Conservation (phyloP, 225 moss, liverwort and hornwort species). For the Marchantia polymorpha region DNA sequence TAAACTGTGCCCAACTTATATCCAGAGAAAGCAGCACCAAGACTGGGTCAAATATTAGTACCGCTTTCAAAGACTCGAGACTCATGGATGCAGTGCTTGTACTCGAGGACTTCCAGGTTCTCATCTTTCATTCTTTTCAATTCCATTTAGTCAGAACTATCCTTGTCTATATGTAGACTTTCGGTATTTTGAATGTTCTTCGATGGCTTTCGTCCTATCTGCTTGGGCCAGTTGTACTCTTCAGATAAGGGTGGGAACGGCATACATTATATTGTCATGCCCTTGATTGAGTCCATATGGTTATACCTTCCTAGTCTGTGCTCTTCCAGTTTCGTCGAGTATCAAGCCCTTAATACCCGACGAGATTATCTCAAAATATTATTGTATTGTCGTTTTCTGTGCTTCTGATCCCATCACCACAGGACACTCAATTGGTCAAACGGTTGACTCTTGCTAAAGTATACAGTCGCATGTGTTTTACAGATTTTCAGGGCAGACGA, state of each 20-base stretch:
- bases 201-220: background rate
- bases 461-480: background rate
- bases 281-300: too few relatives aligned
- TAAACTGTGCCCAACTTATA: conserved; percentile 66
- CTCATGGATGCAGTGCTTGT: conserved; percentile 65
- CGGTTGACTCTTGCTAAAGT: background rate
- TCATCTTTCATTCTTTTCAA: background rate
- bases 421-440: background rate
- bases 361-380: too few relatives aligned
- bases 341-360: too few relatives aligned
- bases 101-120: conserved; percentile 67
- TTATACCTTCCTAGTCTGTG: too few relatives aligned
- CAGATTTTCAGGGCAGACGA: conserved; percentile 57
- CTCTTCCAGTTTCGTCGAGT: too few relatives aligned
- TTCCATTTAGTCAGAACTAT: background rate
- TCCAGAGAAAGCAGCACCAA: conserved; percentile 48
- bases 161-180: background rate
- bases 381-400: too few relatives aligned
- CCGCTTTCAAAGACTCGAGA: conserved; percentile 57
- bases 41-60: conserved; percentile 57
- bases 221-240: background rate
- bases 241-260: background rate
- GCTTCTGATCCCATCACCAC: too few relatives aligned
- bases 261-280: too few relatives aligned
- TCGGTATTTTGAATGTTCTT: background rate